Base-by-base conservation (phyloP, 2,329 filamentous ascomycete species). In the Fusarium odoratissimum region DNA sequence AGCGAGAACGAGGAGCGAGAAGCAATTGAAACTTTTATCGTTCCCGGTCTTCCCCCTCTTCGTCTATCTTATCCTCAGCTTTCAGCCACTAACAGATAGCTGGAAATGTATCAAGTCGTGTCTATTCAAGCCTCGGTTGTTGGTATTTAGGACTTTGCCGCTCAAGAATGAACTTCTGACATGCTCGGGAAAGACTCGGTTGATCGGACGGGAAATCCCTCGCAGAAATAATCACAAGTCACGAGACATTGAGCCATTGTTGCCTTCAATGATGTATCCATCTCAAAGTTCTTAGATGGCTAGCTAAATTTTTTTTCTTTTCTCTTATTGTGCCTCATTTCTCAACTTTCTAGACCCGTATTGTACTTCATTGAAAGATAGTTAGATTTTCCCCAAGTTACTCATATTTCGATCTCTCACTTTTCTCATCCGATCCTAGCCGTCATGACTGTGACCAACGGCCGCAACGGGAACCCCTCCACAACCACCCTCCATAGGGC, bases 401-500 rank as follows among this genome's bases (percentile, higher is more conserved):
- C 25, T 28, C 60, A 45, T 48, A 48, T 28, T 37, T 52, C 57
- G n/a, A 44, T 41, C 40, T 25, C 40, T 35, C 28, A 49, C 35
- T 30, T 54, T 59, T 42, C 38, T 38, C 51, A 61, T 64, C 62
- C 52, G 63, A 59, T 51, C 64, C 41, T 67, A 54, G 69, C 64
- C 60, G 58, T 64, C 66, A 79, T 79, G 77, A 77, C 77, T 73
- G 74, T 70, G 49, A 61, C 74, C 61, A 76, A 74, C 60, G 61
- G 73, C 64, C 59, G 61, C 44, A 76, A 75, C 28, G 73, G 65
- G 46, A 75, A 70, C 64, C 70, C 75, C 54, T 72, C 73, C 57
- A 60, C 49, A 46, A 69, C 71, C 30, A 60, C 72, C 62, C 75
- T 81, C 25, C 73, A 75, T 70, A 78, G 80, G 74, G 80, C 80